Base-by-base conservation (phyloP, 1,284 basidiomycete species). In the Termitomyces sp. region DNA sequence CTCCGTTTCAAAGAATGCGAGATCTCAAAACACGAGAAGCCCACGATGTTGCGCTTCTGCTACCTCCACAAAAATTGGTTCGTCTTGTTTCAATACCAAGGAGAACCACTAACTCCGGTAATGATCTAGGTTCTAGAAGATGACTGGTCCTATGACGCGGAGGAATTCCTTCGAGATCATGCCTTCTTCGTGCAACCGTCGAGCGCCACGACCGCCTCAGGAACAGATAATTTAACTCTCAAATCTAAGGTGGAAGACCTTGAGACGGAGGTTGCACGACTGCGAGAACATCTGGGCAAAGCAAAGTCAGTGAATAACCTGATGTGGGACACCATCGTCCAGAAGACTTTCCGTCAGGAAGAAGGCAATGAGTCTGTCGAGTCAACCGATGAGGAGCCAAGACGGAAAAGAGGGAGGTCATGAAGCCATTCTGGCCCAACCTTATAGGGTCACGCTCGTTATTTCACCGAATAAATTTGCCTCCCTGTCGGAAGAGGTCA, bases 311-410 rank as follows among this genome's bases (percentile, higher is more conserved):
- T 94, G 53, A 96, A 95, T 60, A 91, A 94, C 63, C 77, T 80
- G 48, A 94, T 95, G 86, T 95, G 93, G 93, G 86, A 88, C 59
- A 81, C 79, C 1, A 80, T 94, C 3, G 84, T 90, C 28, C 80
- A 84, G 57, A 77, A 70, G 50, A 67, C 82, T n/a, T 68, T 86
- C 4, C 65, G 67, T 24, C 69, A 74, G 49, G 69, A 67, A 19
- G 70, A 70, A 35, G 62, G 65, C 38, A 58, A 60, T 48, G 60
- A 58, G 34, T 40, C 50, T 13, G 54, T 56, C 5, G 60, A 62
- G 30, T 50, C 45, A 8, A 64, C 62, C 9, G 65, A 66, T 28
- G 64, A 54, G n/a, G 66, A 69, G 38, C 62, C 61, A 47, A 68
- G 66, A 57, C 62, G 69, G 55, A 75, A 74, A 59, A 68, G 72